Base-by-base conservation (phyloP, 768 basidiomycete genomes). In the Auriscalpium microsporum region DNA sequence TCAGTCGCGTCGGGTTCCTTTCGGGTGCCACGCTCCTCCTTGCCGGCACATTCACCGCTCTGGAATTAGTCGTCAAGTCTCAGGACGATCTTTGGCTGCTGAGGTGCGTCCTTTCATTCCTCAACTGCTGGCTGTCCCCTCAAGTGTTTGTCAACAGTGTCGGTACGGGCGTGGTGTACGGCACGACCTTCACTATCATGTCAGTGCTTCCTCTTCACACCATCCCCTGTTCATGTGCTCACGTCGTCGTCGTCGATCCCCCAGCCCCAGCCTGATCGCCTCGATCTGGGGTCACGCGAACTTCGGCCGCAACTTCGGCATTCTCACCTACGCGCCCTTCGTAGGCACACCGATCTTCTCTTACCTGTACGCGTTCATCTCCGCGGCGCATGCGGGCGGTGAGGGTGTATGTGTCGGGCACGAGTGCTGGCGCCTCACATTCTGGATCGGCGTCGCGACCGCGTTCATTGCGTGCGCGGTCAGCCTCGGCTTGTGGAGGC, bases 321-420 rank as follows among this genome's bases (percentile, higher is more conserved):
- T 88, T 38, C 64, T 89, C 54, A 81, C 84, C 48, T 89, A 87
- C 61, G 82, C 88, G 0, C 84, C 87, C 5, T 86, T 90, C 67
- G 67, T 82, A 23, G 89, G 87, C 6, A 89, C 87, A 0, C 80
- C 87, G 1, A 37, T 81, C 0, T 90, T 90, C 66, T 89, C 90
- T 3, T 90, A 87, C 66, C 64, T 91, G 0, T 92, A 90, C 57
- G 90, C 90, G 13, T 81, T 84, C 60, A 64, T 88, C 48, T 59
- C 60, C 1, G 78, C 84, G 7, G 77, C 76, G 4, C 68, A 75
- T 3, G 79, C 82, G 56, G 72, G 78, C 9, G 45, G 65, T 4
- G 70, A 65, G n/a, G 60, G 63, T 0, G 67, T 81, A 3, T 90
- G 89, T 61, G 63, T 65, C 45, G 88, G 90, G 4, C 63, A 71